Evolutionary conservation across 352 stramenopile genomes (phyloP).

Genomic region (Thraustochytrium sp.): DNA sequence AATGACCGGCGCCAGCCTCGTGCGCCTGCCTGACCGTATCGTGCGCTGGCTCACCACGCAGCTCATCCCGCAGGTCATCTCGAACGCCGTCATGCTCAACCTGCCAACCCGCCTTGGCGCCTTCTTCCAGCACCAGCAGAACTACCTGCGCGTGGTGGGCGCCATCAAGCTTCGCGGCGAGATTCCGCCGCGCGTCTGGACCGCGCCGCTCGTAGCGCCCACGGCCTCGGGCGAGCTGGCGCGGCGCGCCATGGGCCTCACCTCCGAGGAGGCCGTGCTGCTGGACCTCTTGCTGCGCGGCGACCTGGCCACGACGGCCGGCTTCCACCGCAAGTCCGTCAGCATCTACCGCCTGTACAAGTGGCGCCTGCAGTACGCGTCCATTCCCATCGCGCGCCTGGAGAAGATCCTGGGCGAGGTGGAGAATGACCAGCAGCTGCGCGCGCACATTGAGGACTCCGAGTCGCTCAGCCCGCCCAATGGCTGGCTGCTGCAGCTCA

Average conservation of each 20-base stretch:
- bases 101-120: slow-evolving; percentile 14
- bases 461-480: not conserved
- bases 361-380: slow-evolving; percentile 42
- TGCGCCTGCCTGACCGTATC: slow-evolving; percentile 15
- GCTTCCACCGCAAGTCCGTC: slow-evolving; percentile 3
- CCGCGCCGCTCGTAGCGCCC: not conserved
- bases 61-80: slow-evolving; percentile 30
- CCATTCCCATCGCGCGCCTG: not conserved
- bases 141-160: slow-evolving; percentile 14
- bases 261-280: slow-evolving; percentile 10
- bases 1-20: not conserved
- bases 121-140: slow-evolving; percentile 29
- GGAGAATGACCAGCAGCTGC: not conserved
- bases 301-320: slow-evolving; percentile 20
- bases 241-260: not conserved
- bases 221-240: slow-evolving; percentile 14
- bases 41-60: slow-evolving; percentile 29
- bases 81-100: slow-evolving; percentile 19
- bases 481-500: slow-evolving; percentile 17
- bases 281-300: slow-evolving; percentile 30
- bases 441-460: not conserved
- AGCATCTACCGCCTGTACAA: slow-evolving; percentile 39
- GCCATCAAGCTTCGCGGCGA: slow-evolving; percentile 18
- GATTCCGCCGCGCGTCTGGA: slow-evolving; percentile 36
- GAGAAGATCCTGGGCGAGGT: slow-evolving; percentile 3